A percentile compares a stretch with the other conserved stretches of the same genome.
Conservation (phyloP, 1,284 basidiomycete genomes). For the Microstroma glucosiphilum region DNA sequence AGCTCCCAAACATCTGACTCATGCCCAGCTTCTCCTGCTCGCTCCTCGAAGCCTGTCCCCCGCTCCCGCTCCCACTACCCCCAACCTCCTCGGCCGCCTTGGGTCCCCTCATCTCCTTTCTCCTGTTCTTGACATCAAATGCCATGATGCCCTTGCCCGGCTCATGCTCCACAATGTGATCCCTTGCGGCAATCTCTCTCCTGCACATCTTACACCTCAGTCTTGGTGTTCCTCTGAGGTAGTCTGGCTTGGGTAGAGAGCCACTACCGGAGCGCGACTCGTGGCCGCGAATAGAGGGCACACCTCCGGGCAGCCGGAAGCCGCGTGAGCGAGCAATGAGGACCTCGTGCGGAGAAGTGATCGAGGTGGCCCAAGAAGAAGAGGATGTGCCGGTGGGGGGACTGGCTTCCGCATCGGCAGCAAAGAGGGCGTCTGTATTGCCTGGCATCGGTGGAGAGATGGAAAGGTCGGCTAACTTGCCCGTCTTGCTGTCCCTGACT, state of each 20-base stretch:
- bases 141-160: conserved; percentile 42
- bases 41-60: too few relatives aligned
- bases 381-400: background rate
- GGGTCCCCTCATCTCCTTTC: conserved; percentile 12
- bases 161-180: conserved; percentile 45
- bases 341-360: conserved; percentile 19
- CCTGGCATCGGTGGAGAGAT: conserved; percentile 13
- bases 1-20: too few relatives aligned
- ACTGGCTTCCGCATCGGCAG: background rate
- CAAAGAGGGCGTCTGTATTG: background rate
- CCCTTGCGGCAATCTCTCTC: conserved; percentile 33
- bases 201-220: conserved; percentile 44
- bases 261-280: background rate
- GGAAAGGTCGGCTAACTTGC: conserved; percentile 7
- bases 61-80: conserved; percentile 2
- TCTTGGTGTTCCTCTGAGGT: conserved; percentile 18
- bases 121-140: conserved; percentile 28
- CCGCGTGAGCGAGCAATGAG: conserved; percentile 14
- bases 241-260: conserved; percentile 20
- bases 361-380: conserved; percentile 6
- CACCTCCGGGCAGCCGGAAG: background rate
- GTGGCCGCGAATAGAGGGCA: background rate
- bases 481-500: background rate
- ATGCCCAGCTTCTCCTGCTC: too few relatives aligned
- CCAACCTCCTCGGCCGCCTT: conserved; percentile 3